Conservation (phyloP, 1,284 basidiomycete genomes). For the Apiotrichum veenhuisii region DNA sequence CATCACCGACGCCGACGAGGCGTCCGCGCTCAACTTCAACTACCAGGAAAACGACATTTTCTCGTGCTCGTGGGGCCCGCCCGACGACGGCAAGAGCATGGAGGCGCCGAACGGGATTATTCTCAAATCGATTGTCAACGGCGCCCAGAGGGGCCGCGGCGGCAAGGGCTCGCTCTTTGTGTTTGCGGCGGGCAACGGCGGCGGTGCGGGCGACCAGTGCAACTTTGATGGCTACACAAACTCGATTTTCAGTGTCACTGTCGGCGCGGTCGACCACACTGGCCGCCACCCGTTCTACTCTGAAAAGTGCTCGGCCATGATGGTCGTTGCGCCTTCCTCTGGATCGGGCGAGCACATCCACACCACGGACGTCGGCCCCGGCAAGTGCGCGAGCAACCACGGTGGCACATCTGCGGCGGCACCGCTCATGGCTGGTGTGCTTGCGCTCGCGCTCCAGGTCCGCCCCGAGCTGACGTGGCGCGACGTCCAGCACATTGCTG, state of each 20-base stretch:
- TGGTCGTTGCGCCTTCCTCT: slow-evolving; percentile 93
- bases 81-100: slow-evolving; percentile 93
- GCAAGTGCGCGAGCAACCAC: slow-evolving; percentile 73
- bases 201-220: slow-evolving; percentile 87
- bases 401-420: slow-evolving; percentile 98
- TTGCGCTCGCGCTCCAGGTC: slow-evolving; percentile 78
- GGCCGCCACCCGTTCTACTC: slow-evolving; percentile 96
- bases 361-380: slow-evolving; percentile 76
- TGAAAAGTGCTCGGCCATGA: slow-evolving; percentile 92
- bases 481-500: slow-evolving; percentile 88
- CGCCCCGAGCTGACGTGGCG: slow-evolving; percentile 94
- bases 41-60: slow-evolving; percentile 91
- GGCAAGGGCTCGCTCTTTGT: slow-evolving; percentile 94
- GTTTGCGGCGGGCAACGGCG: slow-evolving; percentile 97
- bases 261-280: slow-evolving; percentile 87
- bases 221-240: slow-evolving; percentile 99
- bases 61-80: slow-evolving; percentile 97
- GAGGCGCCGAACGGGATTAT: slow-evolving; percentile 91
- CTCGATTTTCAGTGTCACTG: slow-evolving; percentile 92
- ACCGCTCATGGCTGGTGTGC: slow-evolving; percentile 87
- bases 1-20: slow-evolving; percentile 98
- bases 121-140: slow-evolving; percentile 90
- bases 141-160: slow-evolving; percentile 81
- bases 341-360: slow-evolving; percentile 91
- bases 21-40: slow-evolving; percentile 84